Conservation (phyloP, 345 rosid genomes). For the Erodium maritimum region DNA sequence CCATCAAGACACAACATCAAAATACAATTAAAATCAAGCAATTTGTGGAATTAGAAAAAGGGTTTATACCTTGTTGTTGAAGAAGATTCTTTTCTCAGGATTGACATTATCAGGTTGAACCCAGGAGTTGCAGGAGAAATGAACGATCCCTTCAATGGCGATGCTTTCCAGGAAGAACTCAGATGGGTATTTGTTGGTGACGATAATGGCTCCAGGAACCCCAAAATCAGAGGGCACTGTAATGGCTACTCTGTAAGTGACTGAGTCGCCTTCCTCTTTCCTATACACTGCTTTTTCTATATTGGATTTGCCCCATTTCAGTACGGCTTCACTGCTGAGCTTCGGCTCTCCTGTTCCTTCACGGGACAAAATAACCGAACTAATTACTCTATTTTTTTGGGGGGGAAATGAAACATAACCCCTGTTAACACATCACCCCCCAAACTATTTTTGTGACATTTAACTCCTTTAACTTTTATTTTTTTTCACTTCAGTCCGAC, state of each 20-base stretch:
- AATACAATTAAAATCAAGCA: too few species aligned
- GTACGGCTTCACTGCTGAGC: background rate
- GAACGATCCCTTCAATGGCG: background rate
- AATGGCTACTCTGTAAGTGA: background rate
- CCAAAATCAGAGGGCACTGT: background rate
- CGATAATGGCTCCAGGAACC: constrained; percentile 1
- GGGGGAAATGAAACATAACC: too few species aligned
- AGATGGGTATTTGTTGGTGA: background rate
- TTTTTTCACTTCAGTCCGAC: too few species aligned
- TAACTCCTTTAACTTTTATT: too few species aligned
- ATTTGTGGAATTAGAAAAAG: too few species aligned
- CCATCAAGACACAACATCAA: too few species aligned
- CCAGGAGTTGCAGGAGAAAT: constrained; percentile 1
- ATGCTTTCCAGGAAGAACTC: background rate
- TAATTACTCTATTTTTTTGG: too few species aligned
- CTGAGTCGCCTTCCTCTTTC: background rate
- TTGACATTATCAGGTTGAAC: background rate
- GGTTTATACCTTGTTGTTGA: background rate
- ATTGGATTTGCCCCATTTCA: background rate
- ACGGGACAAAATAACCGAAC: background rate
- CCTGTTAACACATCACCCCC: too few species aligned
- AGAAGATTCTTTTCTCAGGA: background rate
- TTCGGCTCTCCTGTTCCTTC: background rate
- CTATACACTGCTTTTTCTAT: background rate
- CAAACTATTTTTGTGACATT: too few species aligned